Evolutionary conservation across 2,329 filamentous ascomycete species (phyloP), one percentile per base, ranked within the genome.

Genomic region (Lachnum nothofagi): DNA sequence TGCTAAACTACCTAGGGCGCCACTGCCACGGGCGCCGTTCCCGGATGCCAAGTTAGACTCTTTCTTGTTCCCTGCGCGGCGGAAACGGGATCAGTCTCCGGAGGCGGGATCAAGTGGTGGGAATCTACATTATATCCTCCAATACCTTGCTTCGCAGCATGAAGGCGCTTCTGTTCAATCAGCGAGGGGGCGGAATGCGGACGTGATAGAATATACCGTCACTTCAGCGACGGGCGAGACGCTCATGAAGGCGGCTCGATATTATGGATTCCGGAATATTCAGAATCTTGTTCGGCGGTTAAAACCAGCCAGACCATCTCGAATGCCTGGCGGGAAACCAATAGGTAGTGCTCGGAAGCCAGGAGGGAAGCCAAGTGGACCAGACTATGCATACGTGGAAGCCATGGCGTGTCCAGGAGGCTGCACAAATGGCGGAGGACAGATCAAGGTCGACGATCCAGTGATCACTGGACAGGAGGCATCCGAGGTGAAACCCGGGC

Each of bases 321-420:
- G 87, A 48, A 84, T 95, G 72, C 88, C 90, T 1, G 90, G 89
- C 1, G 87, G 82, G 2, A 84, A 76, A 53, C 75, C 78, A 0
- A 74, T 79, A 39, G 79, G 76, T 1, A 77, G 73, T 45, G 77
- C 72, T 37, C 76, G 77, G 49, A 77, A 73, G 53, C 74, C 72
- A 5, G 71, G 67, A 14, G 78, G 71, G 5, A 78, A 78, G 59
- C 46, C 66, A n/a, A 65, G 68, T 16, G 68, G 70, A 4, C 68
- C 79, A 5, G 88, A 95, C 29, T 91, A 91, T 66, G 79, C 86
- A n/a, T 97, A 95, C 68, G 87, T 97, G 23, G 93, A 98, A 70
- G 93, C 98, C 50, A 98, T 98, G 93, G 93, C 93, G 12, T 98
- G 93, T 67, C 93, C 93, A 0, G 93, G 93, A n/a, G 93, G 93